phyloP scores from a whole-genome alignment of 192 early-diverging fungal genomes.

The Backusella sp. region DNA sequence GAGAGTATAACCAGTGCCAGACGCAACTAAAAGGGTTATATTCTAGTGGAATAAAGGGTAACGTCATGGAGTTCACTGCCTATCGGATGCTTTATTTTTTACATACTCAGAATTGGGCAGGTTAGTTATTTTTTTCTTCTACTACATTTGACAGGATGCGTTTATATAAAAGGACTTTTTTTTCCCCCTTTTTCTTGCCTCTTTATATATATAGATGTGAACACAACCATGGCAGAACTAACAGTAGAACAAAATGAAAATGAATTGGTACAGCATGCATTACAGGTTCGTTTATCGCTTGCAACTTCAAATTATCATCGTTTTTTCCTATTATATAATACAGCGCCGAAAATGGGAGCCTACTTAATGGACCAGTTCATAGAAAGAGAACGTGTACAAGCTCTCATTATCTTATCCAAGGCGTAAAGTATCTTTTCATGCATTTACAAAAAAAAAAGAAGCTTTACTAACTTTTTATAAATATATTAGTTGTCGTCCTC shows the following conservation, averaged over 20 bases:
- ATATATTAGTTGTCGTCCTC: conserved; percentile 53
- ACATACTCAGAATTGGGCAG: conserved; percentile 82
- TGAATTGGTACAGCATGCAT: conserved; percentile 73
- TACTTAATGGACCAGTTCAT: conserved; percentile 94
- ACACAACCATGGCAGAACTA: conserved; percentile 70
- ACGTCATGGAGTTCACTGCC: conserved; percentile 87
- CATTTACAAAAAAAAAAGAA: neutral
- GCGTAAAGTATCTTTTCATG: conserved; percentile 51
- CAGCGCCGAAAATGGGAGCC: conserved; percentile 81
- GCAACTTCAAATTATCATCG: conserved; percentile 83
- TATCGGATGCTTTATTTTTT: conserved; percentile 93
- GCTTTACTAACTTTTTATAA: neutral
- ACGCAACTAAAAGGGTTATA: conserved; percentile 92
- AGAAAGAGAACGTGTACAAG: conserved; percentile 79
- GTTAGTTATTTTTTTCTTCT: conserved; percentile 37
- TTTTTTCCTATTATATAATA: conserved; percentile 78
- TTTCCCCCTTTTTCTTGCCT: neutral
- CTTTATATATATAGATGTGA: conserved; percentile 62
- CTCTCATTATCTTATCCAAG: conserved; percentile 73
- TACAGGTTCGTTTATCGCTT: conserved; percentile 78
- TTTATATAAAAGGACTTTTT: neutral
- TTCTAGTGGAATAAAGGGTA: conserved; percentile 63
- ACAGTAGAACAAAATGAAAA: conserved; percentile 64
- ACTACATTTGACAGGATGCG: neutral
- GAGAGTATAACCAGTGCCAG: conserved; percentile 98